Base-by-base conservation (phyloP, 495 filamentous ascomycete genomes). In the Lentithecium fluviatile region DNA sequence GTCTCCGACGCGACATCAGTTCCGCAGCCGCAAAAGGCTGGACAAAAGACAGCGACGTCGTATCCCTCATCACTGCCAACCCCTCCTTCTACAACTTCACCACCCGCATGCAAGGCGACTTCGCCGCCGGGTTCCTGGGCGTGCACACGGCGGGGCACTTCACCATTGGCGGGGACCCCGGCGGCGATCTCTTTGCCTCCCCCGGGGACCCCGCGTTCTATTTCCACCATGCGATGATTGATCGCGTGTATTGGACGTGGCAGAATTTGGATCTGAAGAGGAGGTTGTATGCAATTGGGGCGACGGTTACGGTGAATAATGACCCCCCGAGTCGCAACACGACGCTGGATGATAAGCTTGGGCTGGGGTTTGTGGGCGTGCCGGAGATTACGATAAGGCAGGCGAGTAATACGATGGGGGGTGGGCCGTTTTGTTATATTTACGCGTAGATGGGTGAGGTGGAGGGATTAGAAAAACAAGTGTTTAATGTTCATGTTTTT, bases 171-270 rank as follows among this genome's bases (percentile, higher is more conserved):
- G 85, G 82, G 37, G 81, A 87, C 69, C 79, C 82, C 0, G 80
- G 79, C 2, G 78, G 81, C 20, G 85, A 88, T 69, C 66, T 83
- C 36, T 87, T 77, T 62, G 76, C 75, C 19, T 82, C 78, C 26
- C 80, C 85, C 2, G 82, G 83, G 6, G 87, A 89, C 57, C 86
- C 86, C 6, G 79, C 76, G 12, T 90, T 90, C 72, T 90, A 75
- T 65, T 76, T 85, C 20, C 87, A 89, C 70, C 87, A 90, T 69
- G 82, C 78, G 4, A 82, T 83, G 76, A 80, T 91, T 54, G 88
- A 90, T 71, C 81, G 82, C 37, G 67, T 83, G 3, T 90, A 80
- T 76, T 86, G 83, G 80, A 83, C 84, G 24, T 90, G 88, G 87
- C 86, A 90, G 74, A 81, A 77, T 48, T 65, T 80, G 52, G 79